phyloP scores from a whole-genome alignment of 2,329 filamentous ascomycete species.

The Ophiostoma himal-ulmi region DNA sequence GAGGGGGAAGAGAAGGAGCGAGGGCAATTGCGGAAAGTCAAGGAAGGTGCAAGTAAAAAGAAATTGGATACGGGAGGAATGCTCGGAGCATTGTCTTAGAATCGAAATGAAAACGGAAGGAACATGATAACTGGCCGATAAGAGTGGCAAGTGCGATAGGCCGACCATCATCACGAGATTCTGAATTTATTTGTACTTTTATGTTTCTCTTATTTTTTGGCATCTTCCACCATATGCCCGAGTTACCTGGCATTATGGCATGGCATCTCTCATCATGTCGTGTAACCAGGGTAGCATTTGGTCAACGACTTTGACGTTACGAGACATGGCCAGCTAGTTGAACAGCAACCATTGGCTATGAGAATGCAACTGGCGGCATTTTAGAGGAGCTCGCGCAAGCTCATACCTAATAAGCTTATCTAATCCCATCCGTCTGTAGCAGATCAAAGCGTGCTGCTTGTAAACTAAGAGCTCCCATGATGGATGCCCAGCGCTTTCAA shows the following conservation, averaged over 20 bases:
- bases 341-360: too few species aligned
- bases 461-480: background rate
- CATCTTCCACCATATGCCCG: too few species aligned
- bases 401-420: background rate
- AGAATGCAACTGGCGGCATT: background rate
- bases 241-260: background rate
- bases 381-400: background rate
- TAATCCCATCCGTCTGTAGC: background rate
- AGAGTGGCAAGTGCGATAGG: background rate
- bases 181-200: too few species aligned
- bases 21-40: background rate
- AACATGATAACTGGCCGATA: background rate
- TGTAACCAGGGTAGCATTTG: too few species aligned
- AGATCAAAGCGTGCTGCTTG: background rate
- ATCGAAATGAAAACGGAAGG: background rate
- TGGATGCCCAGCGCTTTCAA: background rate
- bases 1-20: background rate
- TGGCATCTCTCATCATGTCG: background rate
- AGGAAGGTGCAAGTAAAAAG: background rate
- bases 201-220: background rate
- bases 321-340: background rate
- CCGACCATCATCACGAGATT: background rate
- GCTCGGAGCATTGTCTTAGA: background rate
- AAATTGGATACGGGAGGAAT: background rate
- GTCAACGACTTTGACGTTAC: too few species aligned